Base-by-base conservation (phyloP, 352 stramenopile genomes). In the Phytophthora sansomeana region DNA sequence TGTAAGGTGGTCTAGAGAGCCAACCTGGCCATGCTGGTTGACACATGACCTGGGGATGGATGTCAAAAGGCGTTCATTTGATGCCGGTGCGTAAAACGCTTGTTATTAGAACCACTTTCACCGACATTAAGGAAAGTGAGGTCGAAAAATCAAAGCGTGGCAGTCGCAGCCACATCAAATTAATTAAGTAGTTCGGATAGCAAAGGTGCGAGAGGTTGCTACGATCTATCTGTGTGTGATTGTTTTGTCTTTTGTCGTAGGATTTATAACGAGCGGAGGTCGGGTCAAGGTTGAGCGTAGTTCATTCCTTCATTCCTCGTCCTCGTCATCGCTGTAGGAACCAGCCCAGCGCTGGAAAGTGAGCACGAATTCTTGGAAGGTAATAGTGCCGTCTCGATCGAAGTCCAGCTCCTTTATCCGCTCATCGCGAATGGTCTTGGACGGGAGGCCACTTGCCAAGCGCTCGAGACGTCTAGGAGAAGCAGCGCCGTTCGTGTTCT, bases 341-440 rank as follows among this genome's bases (percentile, higher is more conserved):
- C 85, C 85, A 47, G 92, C 85, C 90, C 90, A 97, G 29, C 86
- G 89, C 57, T 95, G 84, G 52, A 96, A 96, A 26, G 90, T 94
- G 35, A 94, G 77, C 29, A 97, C 77, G 44, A 97, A 97, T 59
- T 97, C 90, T 60, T 95, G 85, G 58, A 95, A 96, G 19, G 89
- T 96, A 74, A 96, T 95, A 8, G 80, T 93, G 49, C 90, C 89
- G 42, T 96, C 87, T n/a, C 89, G 69, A 62, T 97, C 85, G 48
- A 90, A 76, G 58, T 97, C 90, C 46, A 97, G 74, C 59, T 97
- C 89, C 58, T 95, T 91, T 83, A 92, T 93, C 61, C 90, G 81
- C 62, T 95, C 86, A 26, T 81, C 61, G 10, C 75, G 81, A 43
- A 90, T 90, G 21, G 74, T 63, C 46, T 87, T 81, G 10, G 83